phyloP scores from a whole-genome alignment of 495 filamentous ascomycete species.

The Daldinia grandis region DNA sequence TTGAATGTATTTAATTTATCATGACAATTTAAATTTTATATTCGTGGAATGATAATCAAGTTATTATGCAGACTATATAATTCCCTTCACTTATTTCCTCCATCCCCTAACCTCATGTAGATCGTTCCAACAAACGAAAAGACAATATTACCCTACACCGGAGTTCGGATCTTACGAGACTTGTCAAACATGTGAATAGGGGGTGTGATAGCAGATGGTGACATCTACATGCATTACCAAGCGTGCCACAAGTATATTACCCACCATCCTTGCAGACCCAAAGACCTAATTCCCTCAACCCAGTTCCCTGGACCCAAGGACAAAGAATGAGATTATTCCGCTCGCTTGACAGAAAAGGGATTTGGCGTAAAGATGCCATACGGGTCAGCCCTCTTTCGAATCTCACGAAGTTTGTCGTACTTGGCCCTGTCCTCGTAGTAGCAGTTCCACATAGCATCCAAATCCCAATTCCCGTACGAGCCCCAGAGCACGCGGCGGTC shows the following conservation, averaged over 20 bases:
- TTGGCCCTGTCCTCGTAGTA: conserved; percentile 52
- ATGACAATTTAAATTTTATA: background rate
- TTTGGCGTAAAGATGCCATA: conserved; percentile 52
- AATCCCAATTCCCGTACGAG: conserved; percentile 49
- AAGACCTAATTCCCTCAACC: background rate
- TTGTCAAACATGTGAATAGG: background rate
- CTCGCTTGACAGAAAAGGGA: conserved; percentile 47
- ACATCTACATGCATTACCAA: background rate
- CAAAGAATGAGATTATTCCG: conserved; percentile 8
- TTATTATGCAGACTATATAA: background rate
- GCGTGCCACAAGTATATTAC: background rate
- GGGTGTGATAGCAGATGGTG: background rate
- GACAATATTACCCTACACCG: background rate
- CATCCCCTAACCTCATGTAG: too few species aligned
- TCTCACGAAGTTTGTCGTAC: conserved; percentile 50
- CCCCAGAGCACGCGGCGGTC: conserved; percentile 52
- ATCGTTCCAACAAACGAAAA: too few species aligned
- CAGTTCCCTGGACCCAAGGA: background rate
- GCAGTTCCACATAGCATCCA: conserved; percentile 46
- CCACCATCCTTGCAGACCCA: background rate
- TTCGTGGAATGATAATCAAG: background rate
- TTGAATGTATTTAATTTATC: background rate
- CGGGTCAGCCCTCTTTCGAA: conserved; percentile 47
- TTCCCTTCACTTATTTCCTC: too few species aligned
- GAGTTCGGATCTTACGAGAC: background rate